Evolutionary conservation across 2,329 filamentous ascomycete species (phyloP).

Genomic region (Shiraia bambusicola): DNA sequence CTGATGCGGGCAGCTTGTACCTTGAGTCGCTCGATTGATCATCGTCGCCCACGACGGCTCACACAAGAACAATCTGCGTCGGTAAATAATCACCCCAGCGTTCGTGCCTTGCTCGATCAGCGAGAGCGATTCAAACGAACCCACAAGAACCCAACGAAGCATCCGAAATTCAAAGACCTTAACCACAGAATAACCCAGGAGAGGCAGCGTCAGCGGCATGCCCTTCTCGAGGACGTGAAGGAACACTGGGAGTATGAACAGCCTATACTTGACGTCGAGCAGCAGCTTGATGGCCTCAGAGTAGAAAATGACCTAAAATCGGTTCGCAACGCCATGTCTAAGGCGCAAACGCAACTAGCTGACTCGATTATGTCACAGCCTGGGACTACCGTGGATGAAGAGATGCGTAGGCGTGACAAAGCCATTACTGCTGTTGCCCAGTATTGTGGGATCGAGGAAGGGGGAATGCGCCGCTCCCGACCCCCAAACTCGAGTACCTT

Average conservation of each 20-base stretch:
- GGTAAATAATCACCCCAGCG: conserved; percentile 13
- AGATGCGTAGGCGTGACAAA: background rate
- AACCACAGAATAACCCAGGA: conserved; percentile 11
- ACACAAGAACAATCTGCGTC: conserved; percentile 17
- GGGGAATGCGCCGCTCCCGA: background rate
- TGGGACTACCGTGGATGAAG: conserved; percentile 6
- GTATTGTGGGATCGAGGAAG: conserved; percentile 1
- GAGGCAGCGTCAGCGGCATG: conserved; percentile 8
- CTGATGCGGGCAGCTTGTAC: conserved; percentile 19
- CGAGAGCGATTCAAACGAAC: conserved; percentile 15
- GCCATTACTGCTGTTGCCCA: background rate
- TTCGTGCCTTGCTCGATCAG: conserved; percentile 11
- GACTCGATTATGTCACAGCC: conserved; percentile 2
- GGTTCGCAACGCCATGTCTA: conserved; percentile 4
- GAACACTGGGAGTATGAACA: conserved; percentile 11
- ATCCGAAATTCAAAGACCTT: conserved; percentile 17
- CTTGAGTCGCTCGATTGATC: conserved; percentile 20
- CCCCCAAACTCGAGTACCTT: background rate
- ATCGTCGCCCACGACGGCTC: conserved; percentile 10
- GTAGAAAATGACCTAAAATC: conserved; percentile 6
- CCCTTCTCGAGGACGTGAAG: conserved; percentile 5
- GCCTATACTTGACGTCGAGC: conserved; percentile 15
- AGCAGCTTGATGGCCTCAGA: conserved; percentile 17
- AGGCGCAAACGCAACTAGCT: conserved; percentile 7
- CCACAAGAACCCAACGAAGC: conserved; percentile 14